Evolutionary conservation across 495 filamentous ascomycete species (phyloP).

Genomic region (Penicillium pulvis): DNA sequence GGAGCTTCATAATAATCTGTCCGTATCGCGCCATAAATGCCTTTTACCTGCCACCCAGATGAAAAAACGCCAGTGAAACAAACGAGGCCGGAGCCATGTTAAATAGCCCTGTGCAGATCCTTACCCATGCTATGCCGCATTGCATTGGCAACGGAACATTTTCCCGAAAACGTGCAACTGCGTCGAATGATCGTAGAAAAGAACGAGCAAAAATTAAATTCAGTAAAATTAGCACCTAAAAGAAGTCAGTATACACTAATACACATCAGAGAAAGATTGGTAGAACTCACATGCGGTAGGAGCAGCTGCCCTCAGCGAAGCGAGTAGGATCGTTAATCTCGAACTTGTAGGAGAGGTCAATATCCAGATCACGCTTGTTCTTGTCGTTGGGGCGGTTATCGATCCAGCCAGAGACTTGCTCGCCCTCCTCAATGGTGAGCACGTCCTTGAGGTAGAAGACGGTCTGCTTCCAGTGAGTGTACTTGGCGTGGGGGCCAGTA

Average conservation of each 20-base stretch:
- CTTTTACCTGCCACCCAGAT: slow-evolving; percentile 45
- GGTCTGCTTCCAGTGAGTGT: slow-evolving; percentile 95
- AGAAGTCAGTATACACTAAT: slow-evolving; percentile 28
- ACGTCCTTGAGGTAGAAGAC: slow-evolving; percentile 87
- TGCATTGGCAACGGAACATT: slow-evolving; percentile 22
- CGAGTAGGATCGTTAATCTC: slow-evolving; percentile 72
- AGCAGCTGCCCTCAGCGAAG: slow-evolving; percentile 65
- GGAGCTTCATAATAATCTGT: slow-evolving; percentile 52
- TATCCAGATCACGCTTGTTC: slow-evolving; percentile 94
- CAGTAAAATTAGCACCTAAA: slow-evolving; percentile 46
- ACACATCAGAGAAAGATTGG: not conserved
- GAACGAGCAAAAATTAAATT: slow-evolving; percentile 21
- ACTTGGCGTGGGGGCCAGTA: slow-evolving; percentile 86
- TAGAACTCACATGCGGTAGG: slow-evolving; percentile 81
- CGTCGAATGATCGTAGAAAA: slow-evolving; percentile 25
- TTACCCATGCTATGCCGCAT: slow-evolving; percentile 39
- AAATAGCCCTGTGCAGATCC: slow-evolving; percentile 27
- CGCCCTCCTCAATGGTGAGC: slow-evolving; percentile 78
- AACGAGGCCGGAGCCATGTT: slow-evolving; percentile 29
- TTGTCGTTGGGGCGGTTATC: slow-evolving; percentile 87
- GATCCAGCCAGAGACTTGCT: slow-evolving; percentile 69
- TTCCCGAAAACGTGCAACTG: slow-evolving; percentile 24
- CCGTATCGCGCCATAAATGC: slow-evolving; percentile 52
- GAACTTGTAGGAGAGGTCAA: slow-evolving; percentile 80
- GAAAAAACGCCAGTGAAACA: slow-evolving; percentile 37